Percentiles rank a stretch among this genome's conserved stretches.
These are phyloP conservation scores for Acanthamoeba lenticulata DNA, from an alignment of 208 protist genomes.

Conservation along the genomic window DNA sequence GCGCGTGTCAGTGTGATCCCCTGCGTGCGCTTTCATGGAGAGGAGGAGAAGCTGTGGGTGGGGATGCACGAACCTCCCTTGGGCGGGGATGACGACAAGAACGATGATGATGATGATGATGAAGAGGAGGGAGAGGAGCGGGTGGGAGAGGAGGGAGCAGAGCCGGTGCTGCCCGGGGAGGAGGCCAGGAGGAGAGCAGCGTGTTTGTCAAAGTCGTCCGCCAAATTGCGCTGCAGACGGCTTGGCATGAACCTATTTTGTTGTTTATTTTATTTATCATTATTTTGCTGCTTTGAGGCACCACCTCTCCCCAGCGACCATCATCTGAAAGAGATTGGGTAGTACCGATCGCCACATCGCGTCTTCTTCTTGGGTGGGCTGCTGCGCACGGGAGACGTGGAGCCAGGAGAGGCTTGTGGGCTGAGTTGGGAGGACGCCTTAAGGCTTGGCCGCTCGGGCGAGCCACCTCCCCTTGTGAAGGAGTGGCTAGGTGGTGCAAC, in stretches of 20 bases:
- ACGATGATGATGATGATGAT: too few relatives aligned
- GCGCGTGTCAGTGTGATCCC: neutral
- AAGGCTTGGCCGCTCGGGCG: neutral
- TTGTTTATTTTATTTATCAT: neutral
- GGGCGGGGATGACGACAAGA: too few relatives aligned
- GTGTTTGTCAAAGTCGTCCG: neutral
- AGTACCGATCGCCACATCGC: neutral
- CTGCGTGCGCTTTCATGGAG: too few relatives aligned
- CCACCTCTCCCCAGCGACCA: neutral
- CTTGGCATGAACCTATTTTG: neutral
- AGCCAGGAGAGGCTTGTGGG: neutral
- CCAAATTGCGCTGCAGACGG: neutral
- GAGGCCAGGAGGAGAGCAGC: neutral
- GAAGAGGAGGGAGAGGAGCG: too few relatives aligned
- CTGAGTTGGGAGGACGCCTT: neutral
- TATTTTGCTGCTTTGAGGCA: neutral
- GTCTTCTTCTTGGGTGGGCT: neutral
- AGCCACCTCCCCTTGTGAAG: neutral
- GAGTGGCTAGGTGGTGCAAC: neutral
- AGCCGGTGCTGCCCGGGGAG: neutral
- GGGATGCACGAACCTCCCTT: too few relatives aligned
- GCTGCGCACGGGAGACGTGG: neutral
- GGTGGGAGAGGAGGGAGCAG: neutral
- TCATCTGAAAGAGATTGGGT: neutral
- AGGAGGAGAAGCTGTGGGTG: too few relatives aligned